These are phyloP conservation scores for Cucurbita argyrosperma DNA, from an alignment of 306 rosid species.

Conservation along the genomic window DNA sequence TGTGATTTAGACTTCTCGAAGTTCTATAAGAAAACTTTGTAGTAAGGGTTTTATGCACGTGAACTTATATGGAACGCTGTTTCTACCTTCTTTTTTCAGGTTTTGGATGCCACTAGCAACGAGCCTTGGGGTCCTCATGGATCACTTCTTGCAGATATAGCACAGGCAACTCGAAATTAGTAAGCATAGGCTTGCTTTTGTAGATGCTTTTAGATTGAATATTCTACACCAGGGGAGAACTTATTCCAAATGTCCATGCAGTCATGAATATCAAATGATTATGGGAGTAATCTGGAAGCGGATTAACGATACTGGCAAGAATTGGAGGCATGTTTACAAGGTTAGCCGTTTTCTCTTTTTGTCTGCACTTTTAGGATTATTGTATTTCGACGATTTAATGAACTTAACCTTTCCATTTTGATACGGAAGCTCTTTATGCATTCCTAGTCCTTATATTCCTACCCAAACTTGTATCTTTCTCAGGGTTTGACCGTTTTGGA, in stretches of 20 bases:
- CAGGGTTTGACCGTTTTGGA: slow-evolving; percentile 89
- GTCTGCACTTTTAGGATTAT: background rate
- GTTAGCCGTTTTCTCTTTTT: slow-evolving; percentile 16
- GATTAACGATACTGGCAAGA: slow-evolving; percentile 92
- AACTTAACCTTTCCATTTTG: background rate
- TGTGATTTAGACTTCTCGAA: background rate
- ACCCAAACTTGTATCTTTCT: background rate
- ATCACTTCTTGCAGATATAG: slow-evolving; percentile 88
- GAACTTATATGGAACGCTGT: background rate
- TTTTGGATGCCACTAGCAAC: slow-evolving; percentile 98
- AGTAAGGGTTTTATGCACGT: background rate
- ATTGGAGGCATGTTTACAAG: slow-evolving; percentile 99
- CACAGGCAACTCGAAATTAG: slow-evolving; percentile 85
- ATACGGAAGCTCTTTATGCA: background rate
- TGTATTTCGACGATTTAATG: background rate
- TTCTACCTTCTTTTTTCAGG: slow-evolving; percentile 24
- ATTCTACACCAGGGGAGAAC: slow-evolving; percentile 10
- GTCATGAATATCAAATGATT: slow-evolving; percentile 94
- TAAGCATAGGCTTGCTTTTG: slow-evolving; percentile 22
- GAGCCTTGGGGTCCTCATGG: slow-evolving; percentile 99
- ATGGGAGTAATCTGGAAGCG: slow-evolving; percentile 94
- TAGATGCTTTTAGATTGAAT: slow-evolving; percentile 12
- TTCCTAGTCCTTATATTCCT: background rate
- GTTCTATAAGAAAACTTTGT: background rate
- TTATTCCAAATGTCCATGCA: slow-evolving; percentile 30